These are phyloP conservation scores for Alternaria atra DNA, from an alignment of 2,329 filamentous ascomycete species.

Conservation along the genomic window DNA sequence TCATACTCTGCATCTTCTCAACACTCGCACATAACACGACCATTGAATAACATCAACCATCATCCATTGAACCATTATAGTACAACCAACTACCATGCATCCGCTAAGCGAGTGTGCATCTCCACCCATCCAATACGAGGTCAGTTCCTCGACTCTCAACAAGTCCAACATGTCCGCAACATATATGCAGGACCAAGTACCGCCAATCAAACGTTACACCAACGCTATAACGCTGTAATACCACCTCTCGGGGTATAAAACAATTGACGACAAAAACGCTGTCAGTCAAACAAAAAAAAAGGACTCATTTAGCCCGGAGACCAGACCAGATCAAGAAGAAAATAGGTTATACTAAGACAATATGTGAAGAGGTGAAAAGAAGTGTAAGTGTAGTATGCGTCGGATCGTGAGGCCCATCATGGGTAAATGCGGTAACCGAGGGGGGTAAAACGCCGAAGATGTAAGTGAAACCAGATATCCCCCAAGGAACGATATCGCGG, in stretches of 20 bases:
- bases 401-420: constrained; percentile 28
- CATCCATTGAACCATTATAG: constrained; percentile 41
- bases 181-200: not conserved
- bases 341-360: constrained; percentile 21
- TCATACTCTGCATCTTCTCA: not conserved
- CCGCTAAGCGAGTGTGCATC: constrained; percentile 19
- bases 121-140: constrained; percentile 22
- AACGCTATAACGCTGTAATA: not conserved
- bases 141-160: constrained; percentile 10
- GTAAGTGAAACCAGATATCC: constrained; percentile 7
- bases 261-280: not conserved
- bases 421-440: constrained; percentile 20
- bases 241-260: constrained; percentile 14
- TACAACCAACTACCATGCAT: constrained; percentile 30
- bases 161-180: not conserved
- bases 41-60: constrained; percentile 18
- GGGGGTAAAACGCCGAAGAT: constrained; percentile 19
- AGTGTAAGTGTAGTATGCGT: constrained; percentile 23
- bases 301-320: not conserved
- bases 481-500: constrained; percentile 13
- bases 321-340: not conserved
- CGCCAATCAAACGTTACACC: not conserved
- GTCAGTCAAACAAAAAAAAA: not conserved
- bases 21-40: not conserved
- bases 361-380: constrained; percentile 17